Percentiles rank a stretch among this genome's conserved stretches.
phyloP scores from a whole-genome alignment of 2,329 filamentous ascomycete species.

The Fusarium annulatum region DNA sequence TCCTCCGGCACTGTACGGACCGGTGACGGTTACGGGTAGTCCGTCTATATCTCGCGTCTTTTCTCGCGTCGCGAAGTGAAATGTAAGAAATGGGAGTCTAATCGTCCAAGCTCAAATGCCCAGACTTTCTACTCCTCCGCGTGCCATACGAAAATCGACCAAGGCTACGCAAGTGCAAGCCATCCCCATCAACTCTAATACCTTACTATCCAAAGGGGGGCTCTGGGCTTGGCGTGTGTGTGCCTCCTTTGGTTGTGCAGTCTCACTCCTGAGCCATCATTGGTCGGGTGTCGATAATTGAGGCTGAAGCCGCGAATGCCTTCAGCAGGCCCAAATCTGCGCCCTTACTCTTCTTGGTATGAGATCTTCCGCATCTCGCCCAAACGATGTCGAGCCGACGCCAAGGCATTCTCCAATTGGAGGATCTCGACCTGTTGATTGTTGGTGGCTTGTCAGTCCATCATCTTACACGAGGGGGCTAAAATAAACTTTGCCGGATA shows the following conservation, averaged over 20 bases:
- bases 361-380: conserved; percentile 99
- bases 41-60: not conserved
- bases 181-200: conserved; percentile 8
- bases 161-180: conserved; percentile 16
- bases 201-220: not conserved
- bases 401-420: conserved; percentile 89
- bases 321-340: not conserved
- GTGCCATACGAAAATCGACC: not conserved
- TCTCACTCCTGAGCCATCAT: not conserved
- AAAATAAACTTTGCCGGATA: conserved; percentile 24
- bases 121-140: not conserved
- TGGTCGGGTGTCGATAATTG: not conserved
- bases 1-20: not conserved
- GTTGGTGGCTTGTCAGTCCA: conserved; percentile 40
- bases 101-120: not conserved
- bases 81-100: not conserved
- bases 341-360: conserved; percentile 78
- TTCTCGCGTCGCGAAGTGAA: conserved; percentile 6
- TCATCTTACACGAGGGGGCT: conserved; percentile 9
- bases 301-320: conserved; percentile 16
- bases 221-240: not conserved
- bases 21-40: conserved; percentile 4
- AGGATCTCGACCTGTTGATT: conserved; percentile 90
- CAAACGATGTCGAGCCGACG: conserved; percentile 81
- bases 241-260: not conserved